Percentiles rank a stretch among this genome's conserved stretches.
Evolutionary conservation across 306 rosid genomes (phyloP).

Genomic region (Lablab purpureus): DNA sequence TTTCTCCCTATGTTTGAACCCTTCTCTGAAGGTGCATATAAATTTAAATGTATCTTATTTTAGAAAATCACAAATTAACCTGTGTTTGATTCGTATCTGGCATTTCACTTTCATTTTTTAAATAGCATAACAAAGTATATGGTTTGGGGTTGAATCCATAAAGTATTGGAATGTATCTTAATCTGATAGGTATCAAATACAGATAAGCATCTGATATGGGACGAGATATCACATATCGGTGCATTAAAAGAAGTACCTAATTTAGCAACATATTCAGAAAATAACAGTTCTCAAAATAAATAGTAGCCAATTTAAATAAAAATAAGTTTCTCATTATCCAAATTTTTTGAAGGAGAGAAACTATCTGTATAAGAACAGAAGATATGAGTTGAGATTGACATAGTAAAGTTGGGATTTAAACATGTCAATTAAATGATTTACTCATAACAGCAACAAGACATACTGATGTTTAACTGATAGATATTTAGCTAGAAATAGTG

Average conservation of each 20-base stretch:
- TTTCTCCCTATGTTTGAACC: no score
- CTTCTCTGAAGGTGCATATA: no score
- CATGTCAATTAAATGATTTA: slow-evolving; percentile 33
- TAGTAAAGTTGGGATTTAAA: slow-evolving; percentile 7
- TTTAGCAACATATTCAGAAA: slow-evolving; percentile 13
- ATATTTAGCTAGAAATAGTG: background rate
- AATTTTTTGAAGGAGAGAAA: slow-evolving; percentile 1
- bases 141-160: no score
- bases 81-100: no score
- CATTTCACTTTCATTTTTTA: no score
- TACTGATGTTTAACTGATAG: background rate
- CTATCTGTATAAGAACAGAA: background rate
- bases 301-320: slow-evolving; percentile 11
- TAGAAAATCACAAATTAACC: no score
- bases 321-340: background rate
- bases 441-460: slow-evolving; percentile 24
- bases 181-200: no score
- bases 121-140: no score
- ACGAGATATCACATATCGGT: no score
- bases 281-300: slow-evolving; percentile 4
- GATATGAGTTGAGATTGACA: background rate
- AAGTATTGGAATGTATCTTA: no score
- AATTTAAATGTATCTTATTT: no score
- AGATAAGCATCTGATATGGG: no score
- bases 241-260: background rate